Evolutionary conservation across 768 basidiomycete genomes (phyloP).

Genomic region (Hypsizygus marmoreus): DNA sequence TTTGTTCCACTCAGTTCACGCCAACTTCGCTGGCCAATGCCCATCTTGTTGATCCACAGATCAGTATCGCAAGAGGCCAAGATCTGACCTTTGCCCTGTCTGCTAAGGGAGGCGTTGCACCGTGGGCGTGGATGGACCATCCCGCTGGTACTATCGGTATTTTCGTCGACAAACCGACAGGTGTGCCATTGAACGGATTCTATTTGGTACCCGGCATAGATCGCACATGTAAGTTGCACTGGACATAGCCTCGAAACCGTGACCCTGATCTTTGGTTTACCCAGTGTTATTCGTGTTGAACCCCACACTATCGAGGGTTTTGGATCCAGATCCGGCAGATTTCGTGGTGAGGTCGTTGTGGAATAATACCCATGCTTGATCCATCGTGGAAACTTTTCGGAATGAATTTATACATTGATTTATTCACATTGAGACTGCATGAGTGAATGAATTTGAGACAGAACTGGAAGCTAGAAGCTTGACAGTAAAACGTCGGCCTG

Average conservation of each 20-base stretch:
- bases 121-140: slow-evolving; percentile 64
- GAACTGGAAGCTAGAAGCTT: too few relatives aligned
- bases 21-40: slow-evolving; percentile 49
- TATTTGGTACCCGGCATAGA: slow-evolving; percentile 56
- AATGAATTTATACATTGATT: background rate
- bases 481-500: too few relatives aligned
- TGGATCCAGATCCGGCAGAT: slow-evolving; percentile 38
- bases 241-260: background rate
- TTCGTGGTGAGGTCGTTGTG: slow-evolving; percentile 55
- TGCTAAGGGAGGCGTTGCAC: slow-evolving; percentile 53
- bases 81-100: slow-evolving; percentile 52
- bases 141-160: slow-evolving; percentile 54
- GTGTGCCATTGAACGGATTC: slow-evolving; percentile 50
- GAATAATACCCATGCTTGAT: slow-evolving; percentile 47
- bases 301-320: slow-evolving; percentile 36
- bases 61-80: slow-evolving; percentile 30
- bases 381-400: background rate
- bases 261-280: background rate
- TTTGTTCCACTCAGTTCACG: slow-evolving; percentile 41
- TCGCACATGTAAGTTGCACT: slow-evolving; percentile 44
- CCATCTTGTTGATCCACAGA: slow-evolving; percentile 51
- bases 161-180: slow-evolving; percentile 47
- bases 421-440: background rate
- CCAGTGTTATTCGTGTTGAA: slow-evolving; percentile 46
- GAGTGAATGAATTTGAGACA: too few relatives aligned